A percentile compares a stretch with the other conserved stretches of the same genome.
phyloP scores from a whole-genome alignment of 2,329 filamentous ascomycete species.

The Sporothrix luriei region DNA sequence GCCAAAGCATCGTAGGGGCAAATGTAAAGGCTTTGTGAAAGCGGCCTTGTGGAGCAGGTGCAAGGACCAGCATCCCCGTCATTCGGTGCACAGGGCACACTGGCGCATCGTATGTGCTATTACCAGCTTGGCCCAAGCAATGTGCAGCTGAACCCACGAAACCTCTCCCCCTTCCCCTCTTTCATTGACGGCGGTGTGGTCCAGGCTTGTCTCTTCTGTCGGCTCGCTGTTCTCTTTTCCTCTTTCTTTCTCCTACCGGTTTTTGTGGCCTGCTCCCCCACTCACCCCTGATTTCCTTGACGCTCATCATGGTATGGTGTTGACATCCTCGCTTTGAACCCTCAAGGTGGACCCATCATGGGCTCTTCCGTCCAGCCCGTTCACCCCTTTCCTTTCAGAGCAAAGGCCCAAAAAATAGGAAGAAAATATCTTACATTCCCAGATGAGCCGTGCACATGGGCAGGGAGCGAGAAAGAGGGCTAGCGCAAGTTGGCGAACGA shows the following conservation, averaged over 20 bases:
- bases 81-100: conserved; percentile 11
- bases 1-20: no score
- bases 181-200: background rate
- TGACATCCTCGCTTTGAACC: conserved; percentile 21
- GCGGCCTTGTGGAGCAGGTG: no score
- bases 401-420: conserved; percentile 13
- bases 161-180: background rate
- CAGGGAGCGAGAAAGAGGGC: conserved; percentile 14
- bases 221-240: background rate
- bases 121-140: background rate
- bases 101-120: background rate
- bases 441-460: conserved; percentile 6
- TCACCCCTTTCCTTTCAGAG: conserved; percentile 25
- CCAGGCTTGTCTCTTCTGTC: background rate
- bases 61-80: conserved; percentile 12
- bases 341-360: conserved; percentile 21
- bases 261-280: background rate
- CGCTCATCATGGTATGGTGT: conserved; percentile 17
- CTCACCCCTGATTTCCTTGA: conserved; percentile 26
- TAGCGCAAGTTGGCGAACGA: conserved; percentile 8
- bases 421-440: background rate
- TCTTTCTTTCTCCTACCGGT: background rate
- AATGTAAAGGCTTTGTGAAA: no score
- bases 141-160: conserved; percentile 2
- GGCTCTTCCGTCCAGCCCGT: conserved; percentile 24